phyloP scores from a whole-genome alignment of 2,329 filamentous ascomycete genomes.

The Arthrobotrys megalospora region DNA sequence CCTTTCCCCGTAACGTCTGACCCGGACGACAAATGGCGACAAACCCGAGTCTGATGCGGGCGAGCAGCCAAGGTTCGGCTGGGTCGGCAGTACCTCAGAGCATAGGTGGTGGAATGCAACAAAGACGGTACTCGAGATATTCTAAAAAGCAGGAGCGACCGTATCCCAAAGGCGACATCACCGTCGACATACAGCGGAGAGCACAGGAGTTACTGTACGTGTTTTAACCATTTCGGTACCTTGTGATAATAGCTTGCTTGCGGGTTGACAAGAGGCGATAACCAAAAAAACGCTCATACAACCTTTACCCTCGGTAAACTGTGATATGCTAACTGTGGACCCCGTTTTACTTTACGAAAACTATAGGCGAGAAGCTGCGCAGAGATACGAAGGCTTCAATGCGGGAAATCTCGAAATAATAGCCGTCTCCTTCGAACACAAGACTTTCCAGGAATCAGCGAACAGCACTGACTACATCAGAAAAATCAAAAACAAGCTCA shows the following conservation, averaged over 20 bases:
- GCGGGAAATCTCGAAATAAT: constrained; percentile 64
- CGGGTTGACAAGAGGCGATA: constrained; percentile 19
- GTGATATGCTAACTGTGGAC: constrained; percentile 23
- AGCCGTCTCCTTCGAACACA: constrained; percentile 64
- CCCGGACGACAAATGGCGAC: constrained; percentile 46
- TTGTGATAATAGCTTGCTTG: constrained; percentile 14
- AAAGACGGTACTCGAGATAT: constrained; percentile 56
- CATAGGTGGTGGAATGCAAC: constrained; percentile 43
- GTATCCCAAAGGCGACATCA: constrained; percentile 63
- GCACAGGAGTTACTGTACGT: constrained; percentile 62
- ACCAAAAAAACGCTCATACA: constrained; percentile 50
- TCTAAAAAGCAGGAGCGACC: constrained; percentile 61
- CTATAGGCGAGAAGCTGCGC: constrained; percentile 61
- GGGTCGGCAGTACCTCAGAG: constrained; percentile 37
- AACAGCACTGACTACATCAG: constrained; percentile 63
- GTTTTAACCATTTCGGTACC: constrained; percentile 1
- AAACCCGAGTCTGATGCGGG: constrained; percentile 51
- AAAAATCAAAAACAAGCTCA: constrained; percentile 63
- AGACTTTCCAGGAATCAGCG: constrained; percentile 63
- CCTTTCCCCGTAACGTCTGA: neutral
- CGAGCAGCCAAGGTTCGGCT: constrained; percentile 56
- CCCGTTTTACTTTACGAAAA: constrained; percentile 2
- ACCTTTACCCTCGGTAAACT: constrained; percentile 25
- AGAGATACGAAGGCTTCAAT: constrained; percentile 63
- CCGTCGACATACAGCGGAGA: constrained; percentile 63